Percentiles rank a stretch among this genome's conserved stretches.
Conservation (phyloP, 176 grass and related monocot genomes). For the barley (Hordeum vulgare) region MorexV3_pseudomolecules_assembly NC_058518.1:297595625-297596124, state of each 20-base stretch:
- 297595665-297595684: background rate
- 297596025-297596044: too few species aligned
- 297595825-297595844: background rate
- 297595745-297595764: background rate
- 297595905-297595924: background rate
- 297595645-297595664: background rate
- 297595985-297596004: background rate
- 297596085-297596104: too few species aligned
- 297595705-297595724: background rate
- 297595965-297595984: constrained; percentile 5
- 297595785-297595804: constrained; percentile 1
- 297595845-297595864: background rate
- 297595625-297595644: background rate
- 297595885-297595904: background rate
- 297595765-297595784: background rate
- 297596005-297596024: background rate
- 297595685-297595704: background rate
- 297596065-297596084: too few species aligned
- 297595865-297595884: background rate
- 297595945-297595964: background rate
- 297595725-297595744: background rate
- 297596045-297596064: too few species aligned
- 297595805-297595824: background rate
- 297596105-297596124: too few species aligned
- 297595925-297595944: background rate